Conservation (phyloP, 345 rosid species). For the Ceriops decandra region DNA sequence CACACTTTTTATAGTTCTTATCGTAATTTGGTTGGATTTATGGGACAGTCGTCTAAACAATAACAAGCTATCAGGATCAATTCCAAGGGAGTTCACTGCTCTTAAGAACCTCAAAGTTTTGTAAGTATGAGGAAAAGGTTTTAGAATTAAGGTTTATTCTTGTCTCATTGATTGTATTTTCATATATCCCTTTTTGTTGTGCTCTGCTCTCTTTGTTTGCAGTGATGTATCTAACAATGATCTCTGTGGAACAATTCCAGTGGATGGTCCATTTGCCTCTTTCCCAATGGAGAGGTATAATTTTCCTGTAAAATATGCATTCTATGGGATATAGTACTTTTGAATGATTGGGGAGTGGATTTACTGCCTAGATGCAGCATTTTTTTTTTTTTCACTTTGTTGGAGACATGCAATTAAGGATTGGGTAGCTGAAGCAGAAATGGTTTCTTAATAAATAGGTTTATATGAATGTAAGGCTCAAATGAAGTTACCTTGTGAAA, state of each 20-base stretch:
- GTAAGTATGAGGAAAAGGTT: constrained; percentile 38
- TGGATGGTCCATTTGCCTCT: constrained; percentile 59
- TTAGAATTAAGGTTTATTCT: neutral
- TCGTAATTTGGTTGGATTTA: constrained; percentile 13
- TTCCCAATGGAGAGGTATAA: constrained; percentile 55
- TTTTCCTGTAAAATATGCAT: neutral
- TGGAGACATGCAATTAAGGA: too few relatives aligned
- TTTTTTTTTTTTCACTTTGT: too few relatives aligned
- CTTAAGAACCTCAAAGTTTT: constrained; percentile 55
- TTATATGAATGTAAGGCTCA: too few relatives aligned
- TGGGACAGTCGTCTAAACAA: constrained; percentile 53
- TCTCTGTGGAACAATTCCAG: constrained; percentile 71
- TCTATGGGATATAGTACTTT: neutral
- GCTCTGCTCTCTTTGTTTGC: constrained; percentile 18
- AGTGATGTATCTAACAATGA: constrained; percentile 66
- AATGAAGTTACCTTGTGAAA: too few relatives aligned
- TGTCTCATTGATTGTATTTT: neutral
- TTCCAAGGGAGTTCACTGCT: constrained; percentile 59
- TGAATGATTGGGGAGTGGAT: neutral
- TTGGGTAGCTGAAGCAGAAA: too few relatives aligned
- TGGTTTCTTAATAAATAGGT: too few relatives aligned
- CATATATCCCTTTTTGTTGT: neutral
- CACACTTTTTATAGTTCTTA: neutral
- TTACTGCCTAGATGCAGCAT: too few relatives aligned
- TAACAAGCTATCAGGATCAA: constrained; percentile 58